Evolutionary conservation across 1,139 yeast species (phyloP), one percentile per base, ranked within the genome.

Genomic region (Zhuliangozyma parablackwelliae): DNA sequence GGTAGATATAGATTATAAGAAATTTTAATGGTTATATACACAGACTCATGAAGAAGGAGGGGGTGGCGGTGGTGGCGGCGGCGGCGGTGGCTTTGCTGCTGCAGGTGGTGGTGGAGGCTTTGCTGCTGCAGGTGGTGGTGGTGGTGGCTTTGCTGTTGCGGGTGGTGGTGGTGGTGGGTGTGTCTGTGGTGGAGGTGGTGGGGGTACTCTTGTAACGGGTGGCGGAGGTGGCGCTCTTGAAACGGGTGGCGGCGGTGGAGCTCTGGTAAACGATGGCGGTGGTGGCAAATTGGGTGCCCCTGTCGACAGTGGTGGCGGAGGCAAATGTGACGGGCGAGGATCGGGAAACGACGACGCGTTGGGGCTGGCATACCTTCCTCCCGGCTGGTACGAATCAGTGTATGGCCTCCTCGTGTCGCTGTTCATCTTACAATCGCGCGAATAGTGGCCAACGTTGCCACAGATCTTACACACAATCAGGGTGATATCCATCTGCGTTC

Each of bases 381-480:
- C 33, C 30, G 12, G 41, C 41, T 24, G 39, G 44, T 38, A 36
- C 20, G 38, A 30, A 26, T 40, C 43, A 8, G 26, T 9, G 24
- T 7, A 23, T 9, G n/a, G 11, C 10, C 34, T 34, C 20, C 33
- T 32, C 20, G 34, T 30, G 9, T 33, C 43, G 9, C 39, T 35
- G 27, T 46, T 53, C 33, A 51, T 48, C 43, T 74, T 79, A 70
- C 97, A 92, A 61, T 92, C 97, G 41, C 90, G 71, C 1, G 95
- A 89, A 50, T 82, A 79, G 63, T 92, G 97, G 0, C 97, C 98
- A 24, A 75, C 68, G 37, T 75, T 75, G 3, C 95, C 95, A 71
- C 97, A 92, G 20, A 70, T 68, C 30, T 78, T 72, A 63, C 97
- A 92, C 16, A 82, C 75, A 33, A 90, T 69, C 37, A 67, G 72